Conservation (phyloP, 306 rosid species). For the Oxytropis ochrocephala region DNA sequence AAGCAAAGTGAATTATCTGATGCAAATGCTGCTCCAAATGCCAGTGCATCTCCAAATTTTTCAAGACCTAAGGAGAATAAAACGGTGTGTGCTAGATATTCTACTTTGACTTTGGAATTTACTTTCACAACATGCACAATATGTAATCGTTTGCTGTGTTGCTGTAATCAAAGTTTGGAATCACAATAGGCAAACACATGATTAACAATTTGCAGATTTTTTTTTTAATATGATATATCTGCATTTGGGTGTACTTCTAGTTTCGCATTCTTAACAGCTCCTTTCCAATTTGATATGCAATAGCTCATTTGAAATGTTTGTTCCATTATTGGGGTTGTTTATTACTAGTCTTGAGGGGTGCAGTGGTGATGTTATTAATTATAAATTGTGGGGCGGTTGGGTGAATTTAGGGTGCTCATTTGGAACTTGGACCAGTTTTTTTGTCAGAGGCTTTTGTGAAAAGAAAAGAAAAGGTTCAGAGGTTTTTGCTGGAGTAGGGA, state of each 20-base stretch:
- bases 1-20: constrained; percentile 59
- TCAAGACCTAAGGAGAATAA: constrained; percentile 32
- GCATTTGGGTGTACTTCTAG: neutral
- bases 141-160: neutral
- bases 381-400: neutral
- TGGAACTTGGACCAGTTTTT: neutral
- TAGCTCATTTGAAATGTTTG: neutral
- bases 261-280: neutral
- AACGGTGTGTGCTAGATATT: constrained; percentile 30
- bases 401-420: neutral
- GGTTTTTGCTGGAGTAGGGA: neutral
- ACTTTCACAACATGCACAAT: neutral
- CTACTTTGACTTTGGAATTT: neutral
- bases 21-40: constrained; percentile 33
- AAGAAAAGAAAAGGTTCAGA: neutral
- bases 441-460: neutral
- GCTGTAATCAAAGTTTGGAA: neutral
- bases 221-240: neutral
- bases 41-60: constrained; percentile 38
- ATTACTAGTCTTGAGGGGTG: neutral
- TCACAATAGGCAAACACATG: neutral
- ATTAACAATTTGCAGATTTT: neutral
- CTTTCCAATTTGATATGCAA: neutral
- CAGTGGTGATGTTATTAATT: neutral
- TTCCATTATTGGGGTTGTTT: neutral